These are phyloP conservation scores for Trametes pubescens DNA, from an alignment of 1,284 basidiomycete genomes.

Conservation along the genomic window DNA sequence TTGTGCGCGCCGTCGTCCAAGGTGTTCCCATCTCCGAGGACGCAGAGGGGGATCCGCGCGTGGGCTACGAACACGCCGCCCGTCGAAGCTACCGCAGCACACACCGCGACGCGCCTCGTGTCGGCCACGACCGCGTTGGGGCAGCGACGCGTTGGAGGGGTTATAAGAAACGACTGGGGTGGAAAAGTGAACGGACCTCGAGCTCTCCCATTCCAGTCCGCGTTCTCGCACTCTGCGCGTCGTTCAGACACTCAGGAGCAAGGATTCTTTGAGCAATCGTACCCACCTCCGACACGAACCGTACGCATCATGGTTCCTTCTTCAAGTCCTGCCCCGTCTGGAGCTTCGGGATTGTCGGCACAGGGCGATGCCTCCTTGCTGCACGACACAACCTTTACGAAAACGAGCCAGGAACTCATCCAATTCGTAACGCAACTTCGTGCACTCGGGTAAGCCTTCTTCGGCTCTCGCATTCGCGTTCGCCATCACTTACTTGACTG, in stretches of 20 bases:
- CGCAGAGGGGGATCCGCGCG: neutral
- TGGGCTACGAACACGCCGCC: neutral
- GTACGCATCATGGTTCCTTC: neutral
- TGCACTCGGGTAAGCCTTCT: slow-evolving; percentile 10
- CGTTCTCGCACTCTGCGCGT: neutral
- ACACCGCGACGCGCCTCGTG: slow-evolving; percentile 4
- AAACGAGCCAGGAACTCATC: slow-evolving; percentile 25
- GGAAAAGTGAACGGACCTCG: neutral
- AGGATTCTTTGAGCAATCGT: neutral
- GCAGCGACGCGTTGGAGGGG: too few relatives aligned
- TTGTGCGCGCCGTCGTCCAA: too few relatives aligned
- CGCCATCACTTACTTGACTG: neutral
- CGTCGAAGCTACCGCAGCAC: slow-evolving; percentile 10
- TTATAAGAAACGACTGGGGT: neutral
- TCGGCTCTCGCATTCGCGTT: neutral
- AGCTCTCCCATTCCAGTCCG: neutral
- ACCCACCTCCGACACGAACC: neutral
- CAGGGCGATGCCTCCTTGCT: slow-evolving; percentile 6
- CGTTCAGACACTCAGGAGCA: neutral
- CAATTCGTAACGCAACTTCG: slow-evolving; percentile 18
- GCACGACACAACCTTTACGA: slow-evolving; percentile 27
- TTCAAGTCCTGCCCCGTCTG: neutral
- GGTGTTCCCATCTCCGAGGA: neutral
- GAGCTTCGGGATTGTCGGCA: neutral
- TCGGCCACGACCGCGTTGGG: neutral